phyloP scores from a whole-genome alignment of 2,329 filamentous ascomycete species.

The Penicillium sp. region DNA sequence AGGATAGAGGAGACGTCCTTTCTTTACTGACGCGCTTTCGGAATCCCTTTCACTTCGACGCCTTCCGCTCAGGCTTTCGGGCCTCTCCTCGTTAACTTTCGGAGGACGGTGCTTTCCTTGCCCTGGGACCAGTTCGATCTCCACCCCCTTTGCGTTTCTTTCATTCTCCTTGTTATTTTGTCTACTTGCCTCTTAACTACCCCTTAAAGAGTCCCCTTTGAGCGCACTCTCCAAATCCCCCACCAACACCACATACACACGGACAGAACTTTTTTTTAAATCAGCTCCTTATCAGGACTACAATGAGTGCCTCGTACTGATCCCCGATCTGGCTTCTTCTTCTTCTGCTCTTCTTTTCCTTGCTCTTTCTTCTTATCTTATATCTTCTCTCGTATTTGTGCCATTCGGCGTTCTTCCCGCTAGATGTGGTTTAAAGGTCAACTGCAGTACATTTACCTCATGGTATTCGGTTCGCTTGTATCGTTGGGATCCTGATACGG shows the following conservation, averaged over 20 bases:
- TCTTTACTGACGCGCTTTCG: slow-evolving; percentile 7
- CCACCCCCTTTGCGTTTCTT: slow-evolving; percentile 24
- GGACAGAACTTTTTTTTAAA: slow-evolving; percentile 32
- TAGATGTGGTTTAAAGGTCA: slow-evolving; percentile 27
- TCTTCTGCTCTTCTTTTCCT: slow-evolving; percentile 12
- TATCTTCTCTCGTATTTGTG: slow-evolving; percentile 22
- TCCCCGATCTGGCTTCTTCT: slow-evolving; percentile 25
- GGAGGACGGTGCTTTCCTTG: slow-evolving; percentile 13
- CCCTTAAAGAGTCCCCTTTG: slow-evolving; percentile 30
- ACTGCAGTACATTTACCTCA: slow-evolving; percentile 12
- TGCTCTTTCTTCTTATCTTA: slow-evolving; percentile 5
- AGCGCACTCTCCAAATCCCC: slow-evolving; percentile 31
- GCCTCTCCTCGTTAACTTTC: slow-evolving; percentile 13
- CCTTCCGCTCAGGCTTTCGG: slow-evolving; percentile 10
- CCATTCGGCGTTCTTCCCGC: slow-evolving; percentile 26
- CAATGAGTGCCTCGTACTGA: slow-evolving; percentile 29
- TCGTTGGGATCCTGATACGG: too few relatives aligned
- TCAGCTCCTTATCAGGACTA: slow-evolving; percentile 33
- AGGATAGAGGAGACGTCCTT: slow-evolving; percentile 7
- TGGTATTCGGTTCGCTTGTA: neutral
- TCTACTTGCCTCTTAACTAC: slow-evolving; percentile 32
- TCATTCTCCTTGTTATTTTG: slow-evolving; percentile 35
- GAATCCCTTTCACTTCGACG: neutral
- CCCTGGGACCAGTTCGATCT: slow-evolving; percentile 12
- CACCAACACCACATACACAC: slow-evolving; percentile 29